Base-by-base conservation (phyloP, 176 grass and related monocot genomes). In the Oryza brachyantha region DNA sequence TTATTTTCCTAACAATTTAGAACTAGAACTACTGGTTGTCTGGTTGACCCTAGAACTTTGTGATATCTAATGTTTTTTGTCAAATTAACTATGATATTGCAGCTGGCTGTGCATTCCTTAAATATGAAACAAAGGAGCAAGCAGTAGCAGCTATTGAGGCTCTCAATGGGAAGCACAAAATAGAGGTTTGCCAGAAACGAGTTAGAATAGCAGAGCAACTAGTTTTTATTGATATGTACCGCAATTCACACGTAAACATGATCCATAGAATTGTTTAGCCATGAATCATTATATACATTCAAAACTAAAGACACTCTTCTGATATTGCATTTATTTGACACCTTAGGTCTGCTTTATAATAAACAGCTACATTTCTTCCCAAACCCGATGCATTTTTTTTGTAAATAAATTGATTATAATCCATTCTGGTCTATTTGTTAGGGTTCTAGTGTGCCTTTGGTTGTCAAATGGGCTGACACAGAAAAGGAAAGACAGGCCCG, bases 381-480 rank as follows among this genome's bases (percentile, higher is more conserved):
- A 74, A 66, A 79, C 36, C 16, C 0, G 3, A 64, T 57, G 41
- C 13, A 77, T 29, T 55, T 69, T 19, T 36, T 64, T 62, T 31
- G 0, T 28, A 28, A 29, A 72, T 43, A 60, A 40, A 62, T n/a
- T n/a, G n/a, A n/a, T 85, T 36, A 14, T 76, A 72, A 79, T 35
- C 54, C 36, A 3, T 22, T 87, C 4, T 35, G 5, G 21, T 81
- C 40, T 65, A 52, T 77, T 83, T 70, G 38, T 17, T 74, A 99
- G 96, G 92, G 96, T 80, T 99, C 96, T 81, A 99, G 83, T 86
- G 92, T 99, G 67, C 92, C 96, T 1, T 85, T 99, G 88, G 96
- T 99, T 93, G 90, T 99, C 75, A 99, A 99, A 86, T 99, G 96
- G 96, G 96, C 96, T 3, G 96, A 99, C 48, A 99, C 96, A n/a